Evolutionary conservation across 2,329 filamentous ascomycete species (phyloP), one percentile per base, ranked within the genome.

Genomic region (Aureobasidium zeae): DNA sequence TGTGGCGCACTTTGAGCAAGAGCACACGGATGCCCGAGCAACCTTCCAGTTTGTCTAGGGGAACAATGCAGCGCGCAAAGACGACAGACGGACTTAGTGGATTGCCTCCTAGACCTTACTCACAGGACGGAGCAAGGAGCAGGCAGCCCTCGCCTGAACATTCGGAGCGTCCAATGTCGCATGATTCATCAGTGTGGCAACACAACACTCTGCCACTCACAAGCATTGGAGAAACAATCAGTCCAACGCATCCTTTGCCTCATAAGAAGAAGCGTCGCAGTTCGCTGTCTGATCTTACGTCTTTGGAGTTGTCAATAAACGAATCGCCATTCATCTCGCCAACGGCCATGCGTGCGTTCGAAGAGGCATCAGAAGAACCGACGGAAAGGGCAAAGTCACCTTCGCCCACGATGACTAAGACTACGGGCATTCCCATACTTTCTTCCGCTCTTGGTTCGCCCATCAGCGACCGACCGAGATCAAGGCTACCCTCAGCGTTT

Each of bases 1-100:
- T 94, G 16, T 87, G 87, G 78, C 78, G 87, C 44, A 88, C 78
- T n/a, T 67, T 94, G 51, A 94, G 87, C 69, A 94, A 94, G 67
- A 86, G 66, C 63, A 73, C 68, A 32, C 73, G 81, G 44, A 64
- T 72, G 21, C 74, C 69, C 49, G 77, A 69, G 43, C 78, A 69
- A 53, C 85, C 80, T 47, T 61, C 62, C 21, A 85, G 76, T 59
- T 61, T 86, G 28, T 81, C 83, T 2, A 85, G 79, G 59, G 77
- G 69, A 24, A 74, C 77, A 1, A 63, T 86, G 25, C 70, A 73
- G 45, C 77, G 86, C 29, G 84, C 85, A 10, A 81, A 79, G 52
- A 93, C 87, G 1, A 85, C 86, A 29, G 87, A 94, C 56, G 70
- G 78, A 44, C 80, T 81, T 25, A 64, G 64, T 24, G 51, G 65